Percentiles rank a stretch among this genome's conserved stretches.
These are phyloP conservation scores for Isatis lusitanica DNA, from an alignment of 441 rosid species.

Conservation along the genomic window DNA sequence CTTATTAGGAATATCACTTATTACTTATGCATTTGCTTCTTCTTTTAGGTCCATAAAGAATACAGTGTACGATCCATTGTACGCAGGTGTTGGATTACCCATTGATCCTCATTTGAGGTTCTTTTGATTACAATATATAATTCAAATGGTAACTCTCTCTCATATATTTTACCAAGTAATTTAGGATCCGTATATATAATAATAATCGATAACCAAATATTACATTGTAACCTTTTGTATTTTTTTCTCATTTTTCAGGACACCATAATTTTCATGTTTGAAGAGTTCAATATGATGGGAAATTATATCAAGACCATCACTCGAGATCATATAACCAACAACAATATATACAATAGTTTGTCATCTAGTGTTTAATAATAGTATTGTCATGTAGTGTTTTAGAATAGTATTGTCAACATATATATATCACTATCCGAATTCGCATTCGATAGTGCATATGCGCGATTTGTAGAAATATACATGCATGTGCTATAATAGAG, in stretches of 20 bases:
- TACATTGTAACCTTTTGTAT: neutral
- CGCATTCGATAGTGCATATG: neutral
- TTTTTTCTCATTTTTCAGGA: neutral
- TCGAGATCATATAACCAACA: neutral
- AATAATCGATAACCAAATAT: neutral
- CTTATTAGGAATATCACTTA: neutral
- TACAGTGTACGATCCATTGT: constrained; percentile 22
- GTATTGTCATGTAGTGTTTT: neutral
- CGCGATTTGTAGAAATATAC: neutral
- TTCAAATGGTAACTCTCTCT: constrained; percentile 2
- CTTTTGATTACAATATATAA: neutral
- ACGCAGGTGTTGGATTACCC: constrained; percentile 25
- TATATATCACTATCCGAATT: neutral
- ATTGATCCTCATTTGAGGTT: constrained; percentile 31
- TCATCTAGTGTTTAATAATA: neutral
- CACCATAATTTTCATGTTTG: neutral
- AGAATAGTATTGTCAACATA: neutral
- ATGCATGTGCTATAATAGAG: neutral
- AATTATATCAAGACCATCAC: neutral
- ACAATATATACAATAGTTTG: neutral
- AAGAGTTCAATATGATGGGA: neutral
- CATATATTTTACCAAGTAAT: neutral
- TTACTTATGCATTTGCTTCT: neutral
- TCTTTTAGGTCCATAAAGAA: constrained; percentile 15
- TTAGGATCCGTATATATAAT: neutral